Conservation (phyloP, 345 rosid species). For the Brassica rapa region DNA sequence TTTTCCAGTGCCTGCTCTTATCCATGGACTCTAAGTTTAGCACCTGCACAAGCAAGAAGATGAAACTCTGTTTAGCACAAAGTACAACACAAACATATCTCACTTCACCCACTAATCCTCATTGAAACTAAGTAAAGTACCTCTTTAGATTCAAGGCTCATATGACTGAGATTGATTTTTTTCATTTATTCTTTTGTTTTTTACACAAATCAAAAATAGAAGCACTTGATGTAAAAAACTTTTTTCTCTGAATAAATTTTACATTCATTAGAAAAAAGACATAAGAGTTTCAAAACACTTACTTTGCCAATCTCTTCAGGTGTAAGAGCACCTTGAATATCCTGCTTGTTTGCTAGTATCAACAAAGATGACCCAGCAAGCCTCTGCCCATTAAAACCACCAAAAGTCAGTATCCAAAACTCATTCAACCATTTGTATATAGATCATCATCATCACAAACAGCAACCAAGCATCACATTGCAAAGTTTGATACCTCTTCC, state of each 20-base stretch:
- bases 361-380: constrained; percentile 88
- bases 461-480: background rate
- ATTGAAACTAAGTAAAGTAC: too few species aligned
- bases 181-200: too few species aligned
- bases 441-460: background rate
- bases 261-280: too few species aligned
- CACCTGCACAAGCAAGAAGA: constrained; percentile 49
- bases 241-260: too few species aligned
- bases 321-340: constrained; percentile 81
- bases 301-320: constrained; percentile 88
- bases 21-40: constrained; percentile 84
- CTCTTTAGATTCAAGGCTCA: too few species aligned
- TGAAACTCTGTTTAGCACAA: background rate
- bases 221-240: too few species aligned
- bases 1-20: constrained; percentile 82
- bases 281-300: constrained; percentile 2
- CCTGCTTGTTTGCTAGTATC: constrained; percentile 89
- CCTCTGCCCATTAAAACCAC: constrained; percentile 57
- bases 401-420: constrained; percentile 6
- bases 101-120: constrained; percentile 31
- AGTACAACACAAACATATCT: background rate
- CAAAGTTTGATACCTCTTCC: constrained; percentile 65
- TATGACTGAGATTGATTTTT: too few species aligned
- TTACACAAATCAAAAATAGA: too few species aligned
- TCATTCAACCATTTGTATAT: background rate